Evolutionary conservation across 305 asterid genomes (phyloP), one percentile per base, ranked within the genome.

Genomic region (Fraxinus latifolia): DNA sequence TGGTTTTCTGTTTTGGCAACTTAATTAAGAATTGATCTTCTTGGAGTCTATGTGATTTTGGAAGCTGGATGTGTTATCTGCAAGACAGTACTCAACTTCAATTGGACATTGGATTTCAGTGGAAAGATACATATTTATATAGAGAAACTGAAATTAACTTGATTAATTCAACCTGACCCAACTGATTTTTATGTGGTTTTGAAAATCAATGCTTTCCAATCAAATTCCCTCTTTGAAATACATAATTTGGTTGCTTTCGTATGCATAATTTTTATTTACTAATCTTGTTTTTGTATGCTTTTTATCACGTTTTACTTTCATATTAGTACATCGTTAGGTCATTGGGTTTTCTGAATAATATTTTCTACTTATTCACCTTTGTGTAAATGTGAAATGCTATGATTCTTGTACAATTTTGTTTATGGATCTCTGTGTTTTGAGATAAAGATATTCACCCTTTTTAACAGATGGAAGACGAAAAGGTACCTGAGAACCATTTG

Each of bases 381-480:
- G 58, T 31, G 53, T 68, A n/a, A 39, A 29, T 27, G 44, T 71
- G 27, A 50, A 62, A 23, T 60, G 55, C 73, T 47, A 39, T 29
- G 77, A 77, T 50, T 19, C 25, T 14, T 19, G 6, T 21, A 0
- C 15, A 7, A 55, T 3, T 58, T n/a, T 78, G 50, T 27, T 33
- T 75, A n/a, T 23, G 67, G 73, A 4, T 23, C 23, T 79, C 3
- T 37, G n/a, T 42, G 65, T 68, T 75, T 31, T 17, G 14, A 29
- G 25, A 25, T 60, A 34, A 68, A 32, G 36, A 32, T 21, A 77
- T 68, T 60, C 25, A 5, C 3, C 19, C 55, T 5, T 68, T 27
- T 31, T 81, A 79, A 67, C 88, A 92, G 98, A 94, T 94, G 97
- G 98, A 93, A 83, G 94, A 89, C 76, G 90, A 87, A 81, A 90